Conservation (phyloP, 202 grass and related monocot species). For the Eragrostis tef region DNA sequence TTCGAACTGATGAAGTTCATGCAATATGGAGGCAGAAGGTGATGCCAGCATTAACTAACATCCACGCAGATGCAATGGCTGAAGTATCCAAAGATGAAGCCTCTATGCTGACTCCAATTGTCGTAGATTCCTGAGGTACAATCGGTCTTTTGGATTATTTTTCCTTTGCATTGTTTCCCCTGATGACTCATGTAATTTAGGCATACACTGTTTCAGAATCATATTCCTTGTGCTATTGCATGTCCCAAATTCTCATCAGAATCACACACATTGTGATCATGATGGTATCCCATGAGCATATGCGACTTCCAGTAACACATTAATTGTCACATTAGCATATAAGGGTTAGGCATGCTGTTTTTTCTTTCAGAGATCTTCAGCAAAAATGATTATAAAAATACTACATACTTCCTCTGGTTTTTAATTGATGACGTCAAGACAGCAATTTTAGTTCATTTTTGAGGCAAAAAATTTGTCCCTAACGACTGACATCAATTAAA, state of each 20-base stretch:
- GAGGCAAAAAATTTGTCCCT: no score
- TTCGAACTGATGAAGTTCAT: constrained; percentile 88
- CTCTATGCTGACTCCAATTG: constrained; percentile 36
- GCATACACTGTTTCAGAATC: background rate
- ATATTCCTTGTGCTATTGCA: background rate
- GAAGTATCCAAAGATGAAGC: constrained; percentile 51
- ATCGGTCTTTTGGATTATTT: constrained; percentile 6
- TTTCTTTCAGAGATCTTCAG: no score
- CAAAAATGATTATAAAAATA: no score
- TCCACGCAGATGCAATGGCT: constrained; percentile 37
- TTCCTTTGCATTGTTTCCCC: background rate
- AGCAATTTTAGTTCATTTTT: no score
- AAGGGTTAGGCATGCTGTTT: no score
- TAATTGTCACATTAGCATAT: no score
- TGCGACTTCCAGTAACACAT: no score
- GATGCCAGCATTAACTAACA: constrained; percentile 43
- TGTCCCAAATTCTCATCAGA: background rate
- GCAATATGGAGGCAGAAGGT: constrained; percentile 93
- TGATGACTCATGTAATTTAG: constrained; percentile 3
- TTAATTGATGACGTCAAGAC: no score
- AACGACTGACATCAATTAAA: no score
- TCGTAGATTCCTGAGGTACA: constrained; percentile 72
- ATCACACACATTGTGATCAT: no score
- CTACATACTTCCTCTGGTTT: no score
- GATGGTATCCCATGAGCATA: no score